Evolutionary conservation across 176 grass and related monocot species (phyloP).

Genomic region (Themeda triandra): DNA sequence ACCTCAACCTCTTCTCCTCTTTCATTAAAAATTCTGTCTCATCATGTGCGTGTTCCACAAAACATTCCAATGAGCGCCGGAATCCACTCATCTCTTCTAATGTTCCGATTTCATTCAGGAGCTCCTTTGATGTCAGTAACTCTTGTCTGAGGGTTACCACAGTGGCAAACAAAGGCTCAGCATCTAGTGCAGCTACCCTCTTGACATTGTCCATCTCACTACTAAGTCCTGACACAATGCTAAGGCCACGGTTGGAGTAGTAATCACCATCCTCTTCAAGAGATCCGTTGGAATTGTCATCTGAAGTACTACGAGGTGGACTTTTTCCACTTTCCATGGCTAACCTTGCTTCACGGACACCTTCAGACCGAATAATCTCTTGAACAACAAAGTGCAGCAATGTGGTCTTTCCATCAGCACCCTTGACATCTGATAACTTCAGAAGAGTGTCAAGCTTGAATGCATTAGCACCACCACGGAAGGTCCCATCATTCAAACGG

Average conservation of each 20-base stretch:
- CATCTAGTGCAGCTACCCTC: constrained; percentile 63
- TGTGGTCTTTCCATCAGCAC: constrained; percentile 73
- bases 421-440: constrained; percentile 86
- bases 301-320: constrained; percentile 21
- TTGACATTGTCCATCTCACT: constrained; percentile 68
- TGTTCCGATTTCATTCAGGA: constrained; percentile 48
- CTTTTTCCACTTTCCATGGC: constrained; percentile 36
- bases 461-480: constrained; percentile 73
- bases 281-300: constrained; percentile 34
- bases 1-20: constrained; percentile 77
- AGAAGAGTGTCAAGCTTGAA: constrained; percentile 92
- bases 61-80: constrained; percentile 34
- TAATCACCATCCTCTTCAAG: constrained; percentile 21
- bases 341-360: constrained; percentile 48
- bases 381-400: constrained; percentile 82
- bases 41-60: constrained; percentile 48
- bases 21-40: constrained; percentile 53
- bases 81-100: constrained; percentile 60
- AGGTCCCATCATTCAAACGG: constrained; percentile 82
- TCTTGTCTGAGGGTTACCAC: constrained; percentile 43
- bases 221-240: constrained; percentile 67
- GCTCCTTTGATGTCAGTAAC: constrained; percentile 52
- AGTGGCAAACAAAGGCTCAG: constrained; percentile 50
- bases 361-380: constrained; percentile 78
- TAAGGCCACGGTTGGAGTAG: constrained; percentile 55